phyloP scores from a whole-genome alignment of 805 yeast species.

The Scheffersomyces stipitis region DNA sequence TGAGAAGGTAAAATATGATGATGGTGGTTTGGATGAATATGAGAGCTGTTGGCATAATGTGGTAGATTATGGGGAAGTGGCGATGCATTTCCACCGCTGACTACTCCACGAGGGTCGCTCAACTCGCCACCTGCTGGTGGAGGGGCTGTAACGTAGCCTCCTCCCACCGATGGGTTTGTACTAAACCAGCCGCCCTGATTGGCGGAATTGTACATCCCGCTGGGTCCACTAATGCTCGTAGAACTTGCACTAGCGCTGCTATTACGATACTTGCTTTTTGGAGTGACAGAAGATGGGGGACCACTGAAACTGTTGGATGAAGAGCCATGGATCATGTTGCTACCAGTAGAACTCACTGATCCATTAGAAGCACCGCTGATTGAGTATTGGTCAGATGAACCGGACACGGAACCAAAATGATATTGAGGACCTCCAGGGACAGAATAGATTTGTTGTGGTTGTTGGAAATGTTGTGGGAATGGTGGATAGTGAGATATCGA shows the following conservation, averaged over 20 bases:
- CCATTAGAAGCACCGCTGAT: conserved; percentile 6
- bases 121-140: too few species aligned
- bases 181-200: conserved; percentile 7
- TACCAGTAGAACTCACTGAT: conserved; percentile 5
- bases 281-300: not conserved
- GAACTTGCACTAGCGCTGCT: conserved; percentile 5
- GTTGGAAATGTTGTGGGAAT: conserved; percentile 9
- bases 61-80: not conserved
- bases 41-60: conserved; percentile 1
- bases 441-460: conserved; percentile 3
- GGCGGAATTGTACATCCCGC: not conserved
- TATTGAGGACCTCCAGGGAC: conserved; percentile 4
- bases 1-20: conserved; percentile 1
- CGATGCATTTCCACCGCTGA: not conserved
- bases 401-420: conserved; percentile 7
- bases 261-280: conserved; percentile 9
- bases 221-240: conserved; percentile 2
- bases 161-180: conserved; percentile 1
- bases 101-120: too few species aligned
- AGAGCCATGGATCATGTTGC: conserved; percentile 2
- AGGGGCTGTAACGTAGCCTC: conserved; percentile 1
- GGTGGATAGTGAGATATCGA: conserved; percentile 6
- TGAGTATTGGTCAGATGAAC: conserved; percentile 6
- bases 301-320: conserved; percentile 3
- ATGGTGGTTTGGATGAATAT: conserved; percentile 1